Conservation (phyloP, 129 eudicot genomes). For the Tanacetum coccineum region DNA sequence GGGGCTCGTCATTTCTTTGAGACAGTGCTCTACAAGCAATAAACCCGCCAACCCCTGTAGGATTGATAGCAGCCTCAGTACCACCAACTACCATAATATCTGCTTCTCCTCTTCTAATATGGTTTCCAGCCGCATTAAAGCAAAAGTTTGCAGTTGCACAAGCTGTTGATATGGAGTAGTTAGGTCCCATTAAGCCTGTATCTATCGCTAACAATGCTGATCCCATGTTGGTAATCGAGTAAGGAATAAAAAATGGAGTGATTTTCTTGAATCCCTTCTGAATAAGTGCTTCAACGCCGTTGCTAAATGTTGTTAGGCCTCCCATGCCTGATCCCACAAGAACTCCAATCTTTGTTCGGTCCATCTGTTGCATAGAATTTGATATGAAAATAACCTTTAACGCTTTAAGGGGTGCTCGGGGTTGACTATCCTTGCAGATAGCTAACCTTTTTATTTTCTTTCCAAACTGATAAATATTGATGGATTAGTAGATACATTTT, state of each 20-base stretch:
- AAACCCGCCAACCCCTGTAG: slow-evolving; percentile 74
- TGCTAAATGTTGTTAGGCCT: slow-evolving; percentile 55
- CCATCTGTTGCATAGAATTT: slow-evolving; percentile 46
- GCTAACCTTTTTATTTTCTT: too few species aligned
- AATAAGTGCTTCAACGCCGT: slow-evolving; percentile 66
- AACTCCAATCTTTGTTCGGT: slow-evolving; percentile 58
- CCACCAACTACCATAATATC: slow-evolving; percentile 80
- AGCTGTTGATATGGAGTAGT: slow-evolving; percentile 78
- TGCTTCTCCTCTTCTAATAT: slow-evolving; percentile 76
- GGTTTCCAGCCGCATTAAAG: slow-evolving; percentile 80
- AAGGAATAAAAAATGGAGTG: slow-evolving; percentile 75
- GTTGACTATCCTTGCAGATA: too few species aligned
- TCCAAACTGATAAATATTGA: too few species aligned
- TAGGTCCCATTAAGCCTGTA: slow-evolving; percentile 87
- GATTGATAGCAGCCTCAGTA: slow-evolving; percentile 64
- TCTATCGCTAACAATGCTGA: slow-evolving; percentile 84
- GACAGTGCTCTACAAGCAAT: slow-evolving; percentile 84
- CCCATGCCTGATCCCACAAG: slow-evolving; percentile 37
- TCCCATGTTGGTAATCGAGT: slow-evolving; percentile 76
- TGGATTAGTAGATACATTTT: too few species aligned
- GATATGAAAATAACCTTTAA: neutral
- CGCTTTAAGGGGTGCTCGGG: too few species aligned
- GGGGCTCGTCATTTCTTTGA: slow-evolving; percentile 14
- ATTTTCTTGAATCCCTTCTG: slow-evolving; percentile 72
- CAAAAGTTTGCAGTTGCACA: slow-evolving; percentile 84